phyloP scores from a whole-genome alignment of 495 filamentous ascomycete species.

The Podospora pseudoanserina region DNA sequence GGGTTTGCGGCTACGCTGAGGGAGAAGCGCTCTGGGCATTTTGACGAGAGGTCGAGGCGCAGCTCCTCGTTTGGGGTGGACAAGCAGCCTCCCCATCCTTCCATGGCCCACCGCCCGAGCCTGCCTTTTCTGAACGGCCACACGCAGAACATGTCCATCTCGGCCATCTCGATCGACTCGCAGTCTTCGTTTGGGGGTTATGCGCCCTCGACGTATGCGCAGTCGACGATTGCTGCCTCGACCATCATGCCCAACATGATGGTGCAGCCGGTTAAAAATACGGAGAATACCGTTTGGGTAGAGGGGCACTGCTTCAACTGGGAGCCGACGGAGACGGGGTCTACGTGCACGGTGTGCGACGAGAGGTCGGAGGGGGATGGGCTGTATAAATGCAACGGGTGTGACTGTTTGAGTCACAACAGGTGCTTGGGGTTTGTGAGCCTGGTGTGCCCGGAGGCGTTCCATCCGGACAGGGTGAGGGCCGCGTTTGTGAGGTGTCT shows the following conservation, averaged over 20 bases:
- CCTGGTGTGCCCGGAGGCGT: conserved; percentile 83
- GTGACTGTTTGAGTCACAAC: conserved; percentile 71
- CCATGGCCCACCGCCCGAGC: conserved; percentile 66
- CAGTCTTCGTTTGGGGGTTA: conserved; percentile 73
- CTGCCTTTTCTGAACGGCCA: conserved; percentile 78
- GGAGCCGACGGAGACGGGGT: conserved; percentile 61
- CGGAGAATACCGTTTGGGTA: conserved; percentile 82
- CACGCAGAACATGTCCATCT: conserved; percentile 75
- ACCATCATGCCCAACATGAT: conserved; percentile 93
- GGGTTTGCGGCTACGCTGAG: conserved; percentile 81
- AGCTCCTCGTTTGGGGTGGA: conserved; percentile 90
- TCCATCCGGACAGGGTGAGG: conserved; percentile 83
- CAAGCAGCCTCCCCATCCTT: conserved; percentile 49
- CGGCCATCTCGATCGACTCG: conserved; percentile 71
- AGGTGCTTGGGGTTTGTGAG: conserved; percentile 78
- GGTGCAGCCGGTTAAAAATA: conserved; percentile 79
- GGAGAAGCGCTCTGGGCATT: conserved; percentile 94
- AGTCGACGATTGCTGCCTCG: conserved; percentile 95
- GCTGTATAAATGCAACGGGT: conserved; percentile 80
- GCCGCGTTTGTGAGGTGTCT: conserved; percentile 93
- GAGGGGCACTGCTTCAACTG: conserved; percentile 91
- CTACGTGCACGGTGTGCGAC: conserved; percentile 80
- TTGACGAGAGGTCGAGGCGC: conserved; percentile 76
- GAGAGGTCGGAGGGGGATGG: conserved; percentile 81
- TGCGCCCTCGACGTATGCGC: conserved; percentile 92